phyloP scores from a whole-genome alignment of 2,329 filamentous ascomycete species.

The Botrytis tulipae region DNA sequence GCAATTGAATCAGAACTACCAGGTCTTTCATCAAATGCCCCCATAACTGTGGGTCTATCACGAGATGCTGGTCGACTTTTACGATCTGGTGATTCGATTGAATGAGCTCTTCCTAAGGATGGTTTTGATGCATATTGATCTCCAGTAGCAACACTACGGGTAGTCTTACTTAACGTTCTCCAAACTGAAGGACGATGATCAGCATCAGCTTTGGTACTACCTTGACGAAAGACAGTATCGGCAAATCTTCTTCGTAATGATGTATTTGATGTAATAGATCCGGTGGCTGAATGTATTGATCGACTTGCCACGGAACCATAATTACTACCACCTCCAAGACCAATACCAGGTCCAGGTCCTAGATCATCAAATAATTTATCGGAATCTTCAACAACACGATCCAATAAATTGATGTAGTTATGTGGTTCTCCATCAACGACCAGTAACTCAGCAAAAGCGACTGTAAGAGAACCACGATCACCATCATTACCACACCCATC shows the following conservation, averaged over 20 bases:
- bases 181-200: constrained; percentile 76
- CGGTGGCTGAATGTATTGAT: constrained; percentile 45
- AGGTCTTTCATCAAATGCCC: constrained; percentile 63
- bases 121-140: constrained; percentile 62
- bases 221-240: constrained; percentile 71
- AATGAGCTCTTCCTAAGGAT: constrained; percentile 68
- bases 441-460: constrained; percentile 84
- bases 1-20: constrained; percentile 51
- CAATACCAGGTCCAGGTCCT: constrained; percentile 36
- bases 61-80: constrained; percentile 51
- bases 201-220: constrained; percentile 68
- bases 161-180: constrained; percentile 83
- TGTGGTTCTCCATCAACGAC: constrained; percentile 74
- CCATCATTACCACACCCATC: constrained; percentile 90
- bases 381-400: constrained; percentile 85
- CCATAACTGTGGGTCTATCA: constrained; percentile 59
- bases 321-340: constrained; percentile 24
- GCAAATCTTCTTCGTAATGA: constrained; percentile 84
- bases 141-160: constrained; percentile 57
- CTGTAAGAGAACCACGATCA: constrained; percentile 82
- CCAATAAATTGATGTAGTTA: constrained; percentile 83
- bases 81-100: constrained; percentile 65
- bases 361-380: constrained; percentile 80
- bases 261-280: constrained; percentile 79
- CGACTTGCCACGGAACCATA: constrained; percentile 35